A percentile compares a stretch with the other conserved stretches of the same genome.
Evolutionary conservation across 2,329 filamentous ascomycete species (phyloP).

Genomic region (Pseudocercospora eumusae): DNA sequence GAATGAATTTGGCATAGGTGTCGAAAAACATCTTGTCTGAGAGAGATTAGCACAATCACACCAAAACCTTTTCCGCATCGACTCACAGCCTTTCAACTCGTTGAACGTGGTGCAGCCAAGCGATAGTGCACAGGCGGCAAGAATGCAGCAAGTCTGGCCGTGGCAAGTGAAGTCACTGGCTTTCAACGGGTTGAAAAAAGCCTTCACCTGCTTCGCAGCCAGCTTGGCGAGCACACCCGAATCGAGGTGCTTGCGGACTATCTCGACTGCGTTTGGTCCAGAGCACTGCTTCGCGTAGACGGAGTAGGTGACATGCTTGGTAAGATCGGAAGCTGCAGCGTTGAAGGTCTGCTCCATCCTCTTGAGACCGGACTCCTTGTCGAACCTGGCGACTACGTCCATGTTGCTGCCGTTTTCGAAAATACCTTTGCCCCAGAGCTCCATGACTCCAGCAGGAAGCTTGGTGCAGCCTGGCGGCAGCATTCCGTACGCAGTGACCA

Average conservation of each 20-base stretch:
- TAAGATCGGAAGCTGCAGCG: not conserved
- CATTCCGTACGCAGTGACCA: not conserved
- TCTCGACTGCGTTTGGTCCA: not conserved
- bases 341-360: constrained; percentile 7
- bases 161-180: constrained; percentile 10
- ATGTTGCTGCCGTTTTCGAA: constrained; percentile 14
- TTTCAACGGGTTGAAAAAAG: constrained; percentile 21
- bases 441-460: not conserved
- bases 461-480: not conserved
- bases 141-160: constrained; percentile 4
- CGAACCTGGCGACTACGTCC: constrained; percentile 10
- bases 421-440: constrained; percentile 5
- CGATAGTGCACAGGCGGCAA: constrained; percentile 1
- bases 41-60: not conserved
- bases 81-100: not conserved
- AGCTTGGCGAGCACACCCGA: constrained; percentile 18
- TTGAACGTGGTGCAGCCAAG: not conserved
- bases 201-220: constrained; percentile 16
- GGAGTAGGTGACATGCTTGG: constrained; percentile 12
- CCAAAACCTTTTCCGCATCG: not conserved
- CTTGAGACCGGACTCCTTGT: constrained; percentile 3
- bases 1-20: not conserved
- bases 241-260: constrained; percentile 20
- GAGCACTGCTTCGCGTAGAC: constrained; percentile 15
- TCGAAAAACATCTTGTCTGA: constrained; percentile 6